Base-by-base conservation (phyloP, 2,329 filamentous ascomycete species). In the Verticillium klebahnii region DNA sequence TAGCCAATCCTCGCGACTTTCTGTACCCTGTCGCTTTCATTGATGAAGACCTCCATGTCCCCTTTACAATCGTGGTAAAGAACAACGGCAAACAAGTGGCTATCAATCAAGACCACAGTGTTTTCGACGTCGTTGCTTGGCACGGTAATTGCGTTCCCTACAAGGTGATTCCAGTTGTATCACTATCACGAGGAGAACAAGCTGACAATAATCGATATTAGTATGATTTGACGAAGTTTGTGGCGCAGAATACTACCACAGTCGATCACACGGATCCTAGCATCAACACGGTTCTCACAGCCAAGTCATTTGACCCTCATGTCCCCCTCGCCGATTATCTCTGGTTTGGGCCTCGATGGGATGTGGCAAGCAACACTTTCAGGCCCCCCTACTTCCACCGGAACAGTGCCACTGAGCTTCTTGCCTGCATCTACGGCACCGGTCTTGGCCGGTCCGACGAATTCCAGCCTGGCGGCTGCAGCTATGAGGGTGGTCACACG, bases 81-180 rank as follows among this genome's bases (percentile, higher is more conserved):
- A 82, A 88, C 60, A 80, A 80, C 2, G 85, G 85, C 3, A 82
- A 82, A 61, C 79, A 88, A 54, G 87, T 85, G 69, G 75, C 77
- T 17, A 85, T 83, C 57, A 82, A 78, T 52, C 86, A 89, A 68
- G 78, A 77, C 36, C 85, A 89, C 69, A 87, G 82, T 2, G 85
- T 86, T 0, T 89, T 89, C 64, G 85, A 89, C 64, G 85, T 89
- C 2, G 86, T 88, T 0, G 86, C 85, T 4, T 89, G 86, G 86
- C 85, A 89, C 66, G 86, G 86, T 34, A 82, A 82, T 57, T 87
- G 88, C 69, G 84, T 84, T 61, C 65, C 67, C 1, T 65, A 63
- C 63, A 17, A 58, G 39, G 36, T 89, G 88, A 14, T 8, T 32
- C 45, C 11, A 2, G n/a, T 15, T 23, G 34, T 36, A 8, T 5